Percentiles rank a stretch among this genome's conserved stretches.
Conservation (phyloP, 2,329 filamentous ascomycete genomes). For the Rhexocercosporidium sp. region DNA sequence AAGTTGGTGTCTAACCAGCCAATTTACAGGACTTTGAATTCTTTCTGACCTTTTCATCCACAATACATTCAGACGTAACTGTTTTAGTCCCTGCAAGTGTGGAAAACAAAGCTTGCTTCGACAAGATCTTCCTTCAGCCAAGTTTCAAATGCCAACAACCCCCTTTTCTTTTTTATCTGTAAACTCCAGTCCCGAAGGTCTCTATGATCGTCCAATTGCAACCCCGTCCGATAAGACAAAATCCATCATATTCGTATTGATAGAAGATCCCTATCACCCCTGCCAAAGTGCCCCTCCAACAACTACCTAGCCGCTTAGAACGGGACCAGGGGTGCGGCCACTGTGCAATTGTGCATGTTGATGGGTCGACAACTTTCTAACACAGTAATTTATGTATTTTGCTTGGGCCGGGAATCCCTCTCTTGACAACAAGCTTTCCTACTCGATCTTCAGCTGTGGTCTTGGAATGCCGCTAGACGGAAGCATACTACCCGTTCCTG, state of each 20-base stretch:
- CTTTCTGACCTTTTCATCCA: no score
- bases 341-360: no score
- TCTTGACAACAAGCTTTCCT: not conserved
- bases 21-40: no score
- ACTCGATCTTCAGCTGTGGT: not conserved
- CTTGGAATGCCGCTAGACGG: not conserved
- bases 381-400: not conserved
- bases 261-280: slow-evolving; percentile 12
- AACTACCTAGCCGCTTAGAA: slow-evolving; percentile 16
- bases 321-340: slow-evolving; percentile 23
- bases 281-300: slow-evolving; percentile 8
- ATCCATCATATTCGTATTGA: slow-evolving; percentile 23
- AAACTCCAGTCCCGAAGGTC: not conserved
- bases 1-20: no score
- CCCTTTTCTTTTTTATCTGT: not conserved
- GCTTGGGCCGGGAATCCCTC: not conserved
- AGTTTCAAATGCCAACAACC: no score
- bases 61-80: no score
- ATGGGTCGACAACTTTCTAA: slow-evolving; percentile 15
- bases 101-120: not conserved
- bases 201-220: not conserved
- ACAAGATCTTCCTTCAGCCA: no score
- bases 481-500: not conserved
- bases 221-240: slow-evolving; percentile 8
- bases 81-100: not conserved